Percentiles rank a stretch among this genome's conserved stretches.
Evolutionary conservation across 1,139 yeast species (phyloP).

Genomic region (Eremothecium coryli): DNA sequence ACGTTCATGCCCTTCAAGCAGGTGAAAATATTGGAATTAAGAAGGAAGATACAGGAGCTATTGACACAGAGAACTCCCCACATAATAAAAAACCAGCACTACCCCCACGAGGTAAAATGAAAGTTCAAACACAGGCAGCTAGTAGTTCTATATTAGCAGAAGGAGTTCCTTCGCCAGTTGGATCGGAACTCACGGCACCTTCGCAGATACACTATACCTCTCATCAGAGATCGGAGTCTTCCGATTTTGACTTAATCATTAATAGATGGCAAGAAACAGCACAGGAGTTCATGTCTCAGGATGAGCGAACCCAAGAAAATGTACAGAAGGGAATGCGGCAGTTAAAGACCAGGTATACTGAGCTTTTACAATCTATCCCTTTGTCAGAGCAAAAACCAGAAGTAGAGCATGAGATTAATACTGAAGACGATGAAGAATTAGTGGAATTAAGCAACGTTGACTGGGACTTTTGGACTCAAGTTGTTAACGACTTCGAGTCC

Average conservation of each 20-base stretch:
- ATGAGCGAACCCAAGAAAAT: constrained; percentile 37
- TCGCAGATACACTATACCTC: too few species aligned
- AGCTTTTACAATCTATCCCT: constrained; percentile 13
- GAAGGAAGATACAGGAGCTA: too few species aligned
- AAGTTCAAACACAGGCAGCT: too few species aligned
- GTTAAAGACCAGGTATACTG: constrained; percentile 52
- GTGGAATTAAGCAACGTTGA: constrained; percentile 41
- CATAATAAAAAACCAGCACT: too few species aligned
- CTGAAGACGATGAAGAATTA: constrained; percentile 22
- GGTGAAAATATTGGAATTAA: too few species aligned
- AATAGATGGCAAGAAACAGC: constrained; percentile 34
- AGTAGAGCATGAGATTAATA: constrained; percentile 21
- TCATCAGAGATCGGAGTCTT: too few species aligned
- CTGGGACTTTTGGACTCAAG: constrained; percentile 85
- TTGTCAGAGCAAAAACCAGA: constrained; percentile 10
- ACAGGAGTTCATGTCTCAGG: constrained; percentile 30
- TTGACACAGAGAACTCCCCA: too few species aligned
- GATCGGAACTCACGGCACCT: too few species aligned
- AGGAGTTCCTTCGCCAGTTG: too few species aligned
- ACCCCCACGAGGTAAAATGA: too few species aligned
- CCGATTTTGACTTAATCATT: constrained; percentile 37
- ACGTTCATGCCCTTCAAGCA: too few species aligned
- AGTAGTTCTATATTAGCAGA: too few species aligned
- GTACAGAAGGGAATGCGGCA: constrained; percentile 51
- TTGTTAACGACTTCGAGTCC: constrained; percentile 61